Conservation (phyloP, 352 stramenopile species). For the Pythium chondricola region DNA sequence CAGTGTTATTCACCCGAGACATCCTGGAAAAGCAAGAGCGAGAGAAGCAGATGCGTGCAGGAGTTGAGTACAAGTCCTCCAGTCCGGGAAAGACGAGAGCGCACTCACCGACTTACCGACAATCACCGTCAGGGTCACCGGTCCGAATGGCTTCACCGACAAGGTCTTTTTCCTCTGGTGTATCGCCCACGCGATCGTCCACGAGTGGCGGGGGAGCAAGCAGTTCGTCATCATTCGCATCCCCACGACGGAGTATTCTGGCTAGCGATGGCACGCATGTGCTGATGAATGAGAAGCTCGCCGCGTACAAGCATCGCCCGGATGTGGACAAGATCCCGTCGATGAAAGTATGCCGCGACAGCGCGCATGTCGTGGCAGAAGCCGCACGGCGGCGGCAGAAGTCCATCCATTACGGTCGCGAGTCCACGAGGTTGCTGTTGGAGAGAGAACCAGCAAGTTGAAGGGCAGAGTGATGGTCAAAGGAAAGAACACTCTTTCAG, state of each 20-base stretch:
- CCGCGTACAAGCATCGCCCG: slow-evolving; percentile 31
- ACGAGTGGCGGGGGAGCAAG: slow-evolving; percentile 1
- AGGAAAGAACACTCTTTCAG: too few relatives aligned
- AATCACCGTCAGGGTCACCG: background rate
- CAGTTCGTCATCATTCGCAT: background rate
- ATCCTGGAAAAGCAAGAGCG: slow-evolving; percentile 8
- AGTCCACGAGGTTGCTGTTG: slow-evolving; percentile 1
- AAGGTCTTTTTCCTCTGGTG: slow-evolving; percentile 2
- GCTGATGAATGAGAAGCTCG: slow-evolving; percentile 46
- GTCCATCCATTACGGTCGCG: slow-evolving; percentile 14
- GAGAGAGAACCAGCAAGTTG: background rate
- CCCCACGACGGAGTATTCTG: slow-evolving; percentile 37
- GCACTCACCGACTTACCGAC: background rate
- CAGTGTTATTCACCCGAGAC: slow-evolving; percentile 25
- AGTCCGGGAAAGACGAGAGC: background rate
- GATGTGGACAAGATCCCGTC: slow-evolving; percentile 19
- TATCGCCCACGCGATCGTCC: background rate
- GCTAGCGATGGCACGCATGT: slow-evolving; percentile 40
- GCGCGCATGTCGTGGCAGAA: slow-evolving; percentile 19
- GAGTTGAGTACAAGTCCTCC: slow-evolving; percentile 2
- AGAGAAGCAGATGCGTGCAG: slow-evolving; percentile 7
- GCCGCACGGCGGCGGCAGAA: slow-evolving; percentile 29
- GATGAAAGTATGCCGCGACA: slow-evolving; percentile 38
- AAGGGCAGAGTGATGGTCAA: too few relatives aligned
- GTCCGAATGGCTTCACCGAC: too few relatives aligned